A percentile compares a stretch with the other conserved stretches of the same genome.
Evolutionary conservation across 2,329 filamentous ascomycete genomes (phyloP).

Genomic region (Cordyceps fumosorosea): DNA sequence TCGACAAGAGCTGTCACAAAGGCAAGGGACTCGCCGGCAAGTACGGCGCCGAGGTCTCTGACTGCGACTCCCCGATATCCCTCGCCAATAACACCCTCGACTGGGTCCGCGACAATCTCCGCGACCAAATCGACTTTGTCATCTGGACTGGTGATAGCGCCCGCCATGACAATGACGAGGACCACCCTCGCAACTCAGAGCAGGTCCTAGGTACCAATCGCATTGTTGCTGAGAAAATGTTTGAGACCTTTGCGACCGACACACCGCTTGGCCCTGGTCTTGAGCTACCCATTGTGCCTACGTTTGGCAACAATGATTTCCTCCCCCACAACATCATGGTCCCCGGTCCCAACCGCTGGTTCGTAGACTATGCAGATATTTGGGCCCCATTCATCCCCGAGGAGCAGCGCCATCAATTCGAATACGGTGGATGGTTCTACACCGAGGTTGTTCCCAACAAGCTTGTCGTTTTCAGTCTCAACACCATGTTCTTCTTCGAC

Average conservation of each 20-base stretch:
- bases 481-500: slow-evolving; percentile 93
- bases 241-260: slow-evolving; percentile 59
- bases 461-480: slow-evolving; percentile 86
- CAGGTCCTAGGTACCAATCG: slow-evolving; percentile 77
- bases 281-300: slow-evolving; percentile 76
- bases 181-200: slow-evolving; percentile 64
- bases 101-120: slow-evolving; percentile 76
- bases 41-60: slow-evolving; percentile 79
- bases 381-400: slow-evolving; percentile 89
- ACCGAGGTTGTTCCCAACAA: slow-evolving; percentile 83
- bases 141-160: slow-evolving; percentile 90
- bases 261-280: slow-evolving; percentile 36
- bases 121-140: slow-evolving; percentile 78
- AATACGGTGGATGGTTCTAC: slow-evolving; percentile 90
- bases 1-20: slow-evolving; percentile 70
- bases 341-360: slow-evolving; percentile 80
- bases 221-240: slow-evolving; percentile 68
- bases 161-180: slow-evolving; percentile 81
- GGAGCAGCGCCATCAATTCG: slow-evolving; percentile 83
- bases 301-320: slow-evolving; percentile 95
- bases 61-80: slow-evolving; percentile 77
- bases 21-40: slow-evolving; percentile 69
- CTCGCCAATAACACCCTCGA: slow-evolving; percentile 83
- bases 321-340: slow-evolving; percentile 92
- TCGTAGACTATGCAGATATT: slow-evolving; percentile 66